Percentiles rank a stretch among this genome's conserved stretches.
phyloP scores from a whole-genome alignment of 2,329 filamentous ascomycete species.

The Phialemonium atrogriseum region DNA sequence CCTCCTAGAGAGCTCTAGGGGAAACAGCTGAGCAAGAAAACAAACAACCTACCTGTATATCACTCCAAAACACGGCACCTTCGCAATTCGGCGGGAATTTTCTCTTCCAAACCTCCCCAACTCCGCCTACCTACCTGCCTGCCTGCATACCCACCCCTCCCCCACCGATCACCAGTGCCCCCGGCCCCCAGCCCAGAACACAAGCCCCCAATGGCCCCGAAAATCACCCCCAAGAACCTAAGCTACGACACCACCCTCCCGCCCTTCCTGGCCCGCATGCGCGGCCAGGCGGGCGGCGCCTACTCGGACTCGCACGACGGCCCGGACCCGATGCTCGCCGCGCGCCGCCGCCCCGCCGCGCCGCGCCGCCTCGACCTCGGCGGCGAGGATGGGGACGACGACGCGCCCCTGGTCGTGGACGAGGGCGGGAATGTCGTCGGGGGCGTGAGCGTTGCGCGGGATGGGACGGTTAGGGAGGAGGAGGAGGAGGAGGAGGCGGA shows the following conservation, averaged over 20 bases:
- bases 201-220: constrained; percentile 20
- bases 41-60: no score
- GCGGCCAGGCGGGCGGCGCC: constrained; percentile 41
- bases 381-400: constrained; percentile 64
- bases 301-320: constrained; percentile 38
- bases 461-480: constrained; percentile 30
- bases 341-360: constrained; percentile 39
- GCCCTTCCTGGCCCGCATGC: constrained; percentile 51
- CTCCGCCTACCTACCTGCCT: no score
- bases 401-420: constrained; percentile 67
- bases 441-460: constrained; percentile 25
- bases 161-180: no score
- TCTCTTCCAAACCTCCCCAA: no score
- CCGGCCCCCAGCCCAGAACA: no score
- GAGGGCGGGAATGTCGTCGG: constrained; percentile 58
- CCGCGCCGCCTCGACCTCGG: no score
- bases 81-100: no score
- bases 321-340: constrained; percentile 44
- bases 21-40: no score
- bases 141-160: no score
- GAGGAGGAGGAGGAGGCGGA: constrained; percentile 9
- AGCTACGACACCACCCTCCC: constrained; percentile 53
- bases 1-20: no score
- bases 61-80: no score
- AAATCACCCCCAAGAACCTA: constrained; percentile 64